Base-by-base conservation (phyloP, 805 yeast species). In the Yarrowia bubula region DNA sequence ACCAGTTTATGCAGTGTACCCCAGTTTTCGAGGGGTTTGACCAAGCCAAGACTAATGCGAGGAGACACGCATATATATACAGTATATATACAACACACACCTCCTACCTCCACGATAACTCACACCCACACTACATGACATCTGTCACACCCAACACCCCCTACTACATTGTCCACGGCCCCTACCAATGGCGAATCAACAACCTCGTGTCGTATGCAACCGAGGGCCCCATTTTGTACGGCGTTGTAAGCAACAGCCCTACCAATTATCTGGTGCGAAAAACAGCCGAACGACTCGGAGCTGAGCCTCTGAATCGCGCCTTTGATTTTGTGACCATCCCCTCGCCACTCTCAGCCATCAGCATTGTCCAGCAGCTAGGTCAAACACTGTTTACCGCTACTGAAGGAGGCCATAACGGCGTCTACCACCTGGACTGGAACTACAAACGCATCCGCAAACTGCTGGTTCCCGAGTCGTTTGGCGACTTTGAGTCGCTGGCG, bases 341-440 rank as follows among this genome's bases (percentile, higher is more conserved):
- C 14, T 33, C 38, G 28, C 38, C 47, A 2, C 61, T 55, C 15
- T 28, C 47, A 1, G 6, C 8, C 13, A 10, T 41, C 4, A 9
- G 18, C 39, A 31, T 55, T 1, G 15, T 39, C 8, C 61, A 55
- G 38, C 61, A 55, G 38, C 42, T 55, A 15, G 61, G 61, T 28
- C 61, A 55, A n/a, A 55, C 61, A 8, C 47, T 55, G 14, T 55
- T 55, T 33, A 39, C 61, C 15, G 61, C 61, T 4, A 1, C 11
- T 3, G 61, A 55, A 6, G 47, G 61, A 2, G 61, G 47, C 39
- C 61, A 55, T 7, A 9, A 17, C 13, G 61, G 47, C 10, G 47
- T 55, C 15, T 55, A 39, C 38, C 61, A 55, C n/a, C 61, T 55
- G 15, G 61, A 55, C 31, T 55, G 61, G 61, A 55, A 55, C 38